Percentiles rank a stretch among this genome's conserved stretches.
These are phyloP conservation scores for Kwoniella mangroviensis DNA, from an alignment of 768 basidiomycete species.

Conservation along the genomic window DNA sequence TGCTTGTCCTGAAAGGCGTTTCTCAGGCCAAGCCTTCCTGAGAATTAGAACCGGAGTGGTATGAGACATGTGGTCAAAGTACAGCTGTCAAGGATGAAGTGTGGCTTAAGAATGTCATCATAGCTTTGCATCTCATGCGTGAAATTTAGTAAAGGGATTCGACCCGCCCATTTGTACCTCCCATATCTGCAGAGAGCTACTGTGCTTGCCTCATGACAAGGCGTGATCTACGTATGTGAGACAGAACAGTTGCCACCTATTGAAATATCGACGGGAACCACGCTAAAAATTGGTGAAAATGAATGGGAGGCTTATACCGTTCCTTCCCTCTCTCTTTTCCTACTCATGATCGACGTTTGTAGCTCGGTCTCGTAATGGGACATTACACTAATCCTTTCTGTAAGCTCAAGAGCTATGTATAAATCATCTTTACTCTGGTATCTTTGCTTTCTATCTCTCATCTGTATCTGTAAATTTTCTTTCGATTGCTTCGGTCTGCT, in stretches of 20 bases:
- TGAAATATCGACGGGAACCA: slow-evolving; percentile 7
- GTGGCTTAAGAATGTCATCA: no score
- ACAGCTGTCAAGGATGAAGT: no score
- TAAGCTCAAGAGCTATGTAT: neutral
- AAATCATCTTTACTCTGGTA: neutral
- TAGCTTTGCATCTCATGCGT: no score
- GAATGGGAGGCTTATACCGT: neutral
- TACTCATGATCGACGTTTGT: neutral
- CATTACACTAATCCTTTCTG: neutral
- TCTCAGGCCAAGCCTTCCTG: no score
- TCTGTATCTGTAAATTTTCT: no score
- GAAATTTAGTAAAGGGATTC: neutral
- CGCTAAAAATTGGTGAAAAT: neutral
- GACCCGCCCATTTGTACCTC: neutral
- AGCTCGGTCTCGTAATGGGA: neutral
- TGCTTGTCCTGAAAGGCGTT: no score
- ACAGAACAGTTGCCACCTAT: slow-evolving; percentile 18
- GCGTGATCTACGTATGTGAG: slow-evolving; percentile 10
- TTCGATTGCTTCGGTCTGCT: no score
- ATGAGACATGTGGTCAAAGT: no score
- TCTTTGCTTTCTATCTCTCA: no score
- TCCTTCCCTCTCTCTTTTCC: no score
- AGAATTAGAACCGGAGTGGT: no score
- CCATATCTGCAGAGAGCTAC: no score
- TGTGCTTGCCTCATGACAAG: neutral